Conservation (phyloP, 169 alveolate species). For the Plasmodium cynomolgi region DNA sequence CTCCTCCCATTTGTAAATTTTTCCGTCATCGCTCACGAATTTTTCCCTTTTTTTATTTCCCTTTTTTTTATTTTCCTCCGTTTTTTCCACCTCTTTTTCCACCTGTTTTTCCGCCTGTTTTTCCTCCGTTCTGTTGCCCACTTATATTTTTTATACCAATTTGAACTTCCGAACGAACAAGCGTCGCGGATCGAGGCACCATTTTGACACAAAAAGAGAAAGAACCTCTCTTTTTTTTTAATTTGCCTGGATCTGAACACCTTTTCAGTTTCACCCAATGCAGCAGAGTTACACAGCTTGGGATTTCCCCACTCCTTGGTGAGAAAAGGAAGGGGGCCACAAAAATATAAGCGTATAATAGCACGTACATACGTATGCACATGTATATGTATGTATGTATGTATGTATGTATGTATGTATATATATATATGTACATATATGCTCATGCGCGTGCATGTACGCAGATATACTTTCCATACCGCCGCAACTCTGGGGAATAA, state of each 20-base stretch:
- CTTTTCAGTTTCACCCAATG: neutral
- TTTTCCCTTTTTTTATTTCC: neutral
- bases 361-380: neutral
- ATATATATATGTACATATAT: neutral
- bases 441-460: neutral
- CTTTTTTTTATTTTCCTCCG: neutral
- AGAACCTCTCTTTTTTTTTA: neutral
- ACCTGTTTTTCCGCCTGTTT: neutral
- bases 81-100: neutral
- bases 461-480: neutral
- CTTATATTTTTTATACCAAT: neutral
- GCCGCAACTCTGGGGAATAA: neutral
- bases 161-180: neutral
- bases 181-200: neutral
- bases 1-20: neutral
- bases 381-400: neutral
- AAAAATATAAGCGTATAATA: neutral
- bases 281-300: neutral
- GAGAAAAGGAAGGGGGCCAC: slow-evolving; percentile 5
- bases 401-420: neutral
- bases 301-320: neutral
- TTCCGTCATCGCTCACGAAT: neutral
- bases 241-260: neutral
- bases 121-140: neutral
- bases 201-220: neutral